A percentile compares a stretch with the other conserved stretches of the same genome.
phyloP scores from a whole-genome alignment of 768 basidiomycete species.

The Amanita inopinata region DNA sequence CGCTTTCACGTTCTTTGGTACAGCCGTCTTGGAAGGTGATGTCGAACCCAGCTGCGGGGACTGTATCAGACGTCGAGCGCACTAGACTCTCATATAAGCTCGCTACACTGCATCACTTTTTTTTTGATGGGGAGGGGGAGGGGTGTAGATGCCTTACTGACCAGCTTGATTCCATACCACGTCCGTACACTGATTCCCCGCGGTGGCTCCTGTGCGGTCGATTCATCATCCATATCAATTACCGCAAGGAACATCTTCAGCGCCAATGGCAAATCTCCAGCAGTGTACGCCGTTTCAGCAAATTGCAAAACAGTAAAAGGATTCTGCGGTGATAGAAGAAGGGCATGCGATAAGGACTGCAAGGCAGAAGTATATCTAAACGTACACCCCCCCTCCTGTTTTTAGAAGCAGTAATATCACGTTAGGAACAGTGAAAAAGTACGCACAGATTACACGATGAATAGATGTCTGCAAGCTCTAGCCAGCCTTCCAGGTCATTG shows the following conservation, averaged over 20 bases:
- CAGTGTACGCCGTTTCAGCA: slow-evolving; percentile 82
- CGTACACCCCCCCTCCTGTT: no score
- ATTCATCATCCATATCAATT: slow-evolving; percentile 66
- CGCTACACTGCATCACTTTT: no score
- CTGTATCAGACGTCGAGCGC: slow-evolving; percentile 44
- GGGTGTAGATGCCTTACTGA: slow-evolving; percentile 26
- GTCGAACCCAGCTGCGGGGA: slow-evolving; percentile 18
- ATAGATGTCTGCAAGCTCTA: slow-evolving; percentile 78
- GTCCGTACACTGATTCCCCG: slow-evolving; percentile 56
- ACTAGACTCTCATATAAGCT: slow-evolving; percentile 27
- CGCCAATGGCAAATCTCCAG: slow-evolving; percentile 63
- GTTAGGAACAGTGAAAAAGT: no score
- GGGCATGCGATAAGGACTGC: slow-evolving; percentile 70
- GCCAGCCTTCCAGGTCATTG: slow-evolving; percentile 81
- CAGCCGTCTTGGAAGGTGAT: slow-evolving; percentile 49
- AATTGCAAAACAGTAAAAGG: slow-evolving; percentile 76
- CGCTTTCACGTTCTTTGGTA: slow-evolving; percentile 45
- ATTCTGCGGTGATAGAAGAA: slow-evolving; percentile 79
- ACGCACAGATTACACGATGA: slow-evolving; percentile 64
- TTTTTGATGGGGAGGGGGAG: no score
- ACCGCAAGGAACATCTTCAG: slow-evolving; percentile 72
- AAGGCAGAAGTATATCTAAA: slow-evolving; percentile 63
- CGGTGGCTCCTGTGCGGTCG: slow-evolving; percentile 30
- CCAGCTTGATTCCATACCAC: slow-evolving; percentile 80
- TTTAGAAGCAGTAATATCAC: no score